Conservation (phyloP, 768 basidiomycete genomes). For the Trametes maxima region DNA sequence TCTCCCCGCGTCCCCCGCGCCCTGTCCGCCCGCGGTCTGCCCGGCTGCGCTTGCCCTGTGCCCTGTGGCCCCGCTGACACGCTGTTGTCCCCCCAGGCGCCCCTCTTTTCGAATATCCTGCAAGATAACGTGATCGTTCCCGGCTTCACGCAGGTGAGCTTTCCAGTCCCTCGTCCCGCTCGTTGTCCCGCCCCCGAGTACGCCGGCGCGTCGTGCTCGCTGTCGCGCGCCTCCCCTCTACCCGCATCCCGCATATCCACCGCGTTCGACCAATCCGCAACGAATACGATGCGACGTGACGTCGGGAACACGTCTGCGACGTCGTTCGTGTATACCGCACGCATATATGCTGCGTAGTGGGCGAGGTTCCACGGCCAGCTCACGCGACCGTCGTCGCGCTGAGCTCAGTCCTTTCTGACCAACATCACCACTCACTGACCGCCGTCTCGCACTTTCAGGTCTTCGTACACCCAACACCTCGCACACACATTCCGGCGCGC, state of each 20-base stretch:
- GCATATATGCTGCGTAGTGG: too few relatives aligned
- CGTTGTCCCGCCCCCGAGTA: neutral
- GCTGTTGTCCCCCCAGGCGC: neutral
- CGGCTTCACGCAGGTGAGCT: neutral
- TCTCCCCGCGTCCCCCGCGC: neutral
- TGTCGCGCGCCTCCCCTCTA: neutral
- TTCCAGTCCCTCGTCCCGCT: neutral
- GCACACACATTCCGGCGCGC: too few relatives aligned
- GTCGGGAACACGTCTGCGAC: too few relatives aligned
- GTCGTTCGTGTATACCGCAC: too few relatives aligned
- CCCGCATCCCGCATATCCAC: neutral
- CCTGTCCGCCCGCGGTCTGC: neutral
- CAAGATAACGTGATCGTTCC: constrained; percentile 7
- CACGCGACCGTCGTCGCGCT: too few relatives aligned
- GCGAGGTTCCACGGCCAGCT: too few relatives aligned
- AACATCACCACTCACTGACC: too few relatives aligned
- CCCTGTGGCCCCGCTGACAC: neutral
- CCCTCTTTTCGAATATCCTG: neutral
- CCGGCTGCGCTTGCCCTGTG: neutral
- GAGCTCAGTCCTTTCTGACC: too few relatives aligned
- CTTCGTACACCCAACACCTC: too few relatives aligned
- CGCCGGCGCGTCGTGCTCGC: neutral
- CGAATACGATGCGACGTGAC: too few relatives aligned
- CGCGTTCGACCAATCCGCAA: too few relatives aligned
- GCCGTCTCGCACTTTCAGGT: too few relatives aligned